These are phyloP conservation scores for Schwanniomyces yamadae DNA, from an alignment of 805 yeast species.

Conservation along the genomic window DNA sequence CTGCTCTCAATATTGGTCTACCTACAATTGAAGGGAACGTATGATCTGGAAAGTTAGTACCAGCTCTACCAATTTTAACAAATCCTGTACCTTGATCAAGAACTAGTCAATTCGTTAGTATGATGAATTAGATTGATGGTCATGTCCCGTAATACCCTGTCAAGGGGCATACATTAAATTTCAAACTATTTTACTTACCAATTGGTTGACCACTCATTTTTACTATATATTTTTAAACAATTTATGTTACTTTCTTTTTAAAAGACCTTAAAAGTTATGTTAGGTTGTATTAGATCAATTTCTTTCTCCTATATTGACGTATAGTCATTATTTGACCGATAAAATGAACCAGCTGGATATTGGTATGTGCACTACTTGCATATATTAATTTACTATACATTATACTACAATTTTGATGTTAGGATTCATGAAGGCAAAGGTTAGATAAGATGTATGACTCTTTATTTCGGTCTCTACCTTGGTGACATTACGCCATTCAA, in stretches of 20 bases:
- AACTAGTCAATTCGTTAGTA: constrained; percentile 43
- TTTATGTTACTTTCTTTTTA: background rate
- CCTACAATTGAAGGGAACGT: constrained; percentile 98
- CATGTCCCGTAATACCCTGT: too few species aligned
- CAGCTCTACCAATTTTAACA: constrained; percentile 95
- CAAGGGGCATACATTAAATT: background rate
- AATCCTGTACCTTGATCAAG: constrained; percentile 99
- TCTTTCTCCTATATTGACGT: too few species aligned
- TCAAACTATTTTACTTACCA: constrained; percentile 21
- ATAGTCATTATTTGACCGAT: too few species aligned
- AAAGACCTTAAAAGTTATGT: background rate
- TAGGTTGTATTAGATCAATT: too few species aligned
- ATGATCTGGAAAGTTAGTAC: constrained; percentile 94
- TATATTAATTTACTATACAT: background rate
- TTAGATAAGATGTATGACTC: constrained; percentile 89
- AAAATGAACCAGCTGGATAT: background rate
- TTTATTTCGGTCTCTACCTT: constrained; percentile 82
- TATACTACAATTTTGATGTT: constrained; percentile 7
- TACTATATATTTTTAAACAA: background rate
- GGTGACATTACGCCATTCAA: constrained; percentile 81
- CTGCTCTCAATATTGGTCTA: constrained; percentile 94
- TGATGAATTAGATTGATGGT: background rate
- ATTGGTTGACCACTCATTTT: constrained; percentile 29
- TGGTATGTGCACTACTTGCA: constrained; percentile 6
- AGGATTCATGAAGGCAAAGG: constrained; percentile 67